Evolutionary conservation across 768 basidiomycete species (phyloP), one percentile per base, ranked within the genome.

Genomic region (Tulasnella sp.): DNA sequence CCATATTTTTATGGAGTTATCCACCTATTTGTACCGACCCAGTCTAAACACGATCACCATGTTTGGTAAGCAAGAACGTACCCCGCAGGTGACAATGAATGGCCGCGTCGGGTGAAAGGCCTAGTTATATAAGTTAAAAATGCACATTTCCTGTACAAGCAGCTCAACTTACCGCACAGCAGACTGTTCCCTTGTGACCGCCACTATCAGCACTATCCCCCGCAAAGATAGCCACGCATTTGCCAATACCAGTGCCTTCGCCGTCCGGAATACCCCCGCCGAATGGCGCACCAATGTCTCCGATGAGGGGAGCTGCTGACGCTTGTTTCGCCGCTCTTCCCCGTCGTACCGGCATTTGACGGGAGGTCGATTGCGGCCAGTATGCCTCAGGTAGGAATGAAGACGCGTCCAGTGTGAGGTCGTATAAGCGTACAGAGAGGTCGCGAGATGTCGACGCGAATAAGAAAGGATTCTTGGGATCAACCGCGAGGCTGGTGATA

Each of bases 1-100:
- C 54, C 54, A 56, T 19, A 56, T 56, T 35, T 56, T 56, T 4
- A 56, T 42, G 8, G 27, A 46, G 23, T 46, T 12, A 29, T 56
- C 54, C 25, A 56, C 41, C 54, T 56, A 5, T 5, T 6, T 7
- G 12, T 35, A 6, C 15, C 11, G 14, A 15, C 27, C 5, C 5
- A 31, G 46, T 7, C 27, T 11, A 8, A 32, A 42, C 15, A 12
- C 4, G 8, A 36, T 4, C n/a, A 12, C 23, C 43, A 46, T 9
- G 19, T 15, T 43, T 4, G 23, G 11, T 19, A 6, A 43, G n/a
- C 27, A 15, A 2, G 23, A 27, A 43, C 54, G 4, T 46, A 56
- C 54, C 54, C 54, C 54, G 6, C 39, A 25, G 6, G 54, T 56
- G 3, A 42, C 54, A 23, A 56, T 56, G 12, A 56, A 46, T 14